Base-by-base conservation (phyloP, 1,139 yeast species). In the Geotrichum aggregatum region DNA sequence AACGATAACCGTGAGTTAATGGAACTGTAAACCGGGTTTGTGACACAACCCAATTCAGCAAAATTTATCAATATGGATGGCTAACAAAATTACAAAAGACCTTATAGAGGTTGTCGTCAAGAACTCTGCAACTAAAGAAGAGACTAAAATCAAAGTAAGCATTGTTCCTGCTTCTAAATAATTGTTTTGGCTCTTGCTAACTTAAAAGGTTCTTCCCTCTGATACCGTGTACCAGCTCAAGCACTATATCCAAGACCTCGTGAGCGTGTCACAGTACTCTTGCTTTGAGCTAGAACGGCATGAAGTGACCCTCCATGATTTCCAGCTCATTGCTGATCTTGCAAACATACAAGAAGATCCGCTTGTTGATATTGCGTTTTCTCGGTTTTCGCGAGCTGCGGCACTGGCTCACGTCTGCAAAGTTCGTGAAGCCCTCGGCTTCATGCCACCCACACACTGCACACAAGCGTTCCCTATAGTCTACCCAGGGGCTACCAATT, bases 211-310 rank as follows among this genome's bases (percentile, higher is more conserved):
- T 39, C 47, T 52, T 31, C 49, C 42, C 14, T 36, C 44, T 18
- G 87, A 82, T 59, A 68, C 81, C 26, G 63, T 84, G 53, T 71
- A 76, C 49, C 87, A 83, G 56, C 73, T 86, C 53, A 76, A 72
- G 58, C 82, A 80, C 64, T 75, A 83, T 14, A 70, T 87, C 52
- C 71, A 76, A 24, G 71, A 40, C 13, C 31, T 40, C 13, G 16
- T 24, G 22, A 10, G 10, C n/a, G n/a, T 35, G 21, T 21, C 26
- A n/a, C 41, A 8, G 3, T 39, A 14, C 18, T n/a, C 43, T 3
- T 22, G 24, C 79, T 26, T 66, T 80, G 34, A 79, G 84, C 13
- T 72, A 73, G 34, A 77, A 83, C 44, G 76, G 76, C 60, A 82
- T 79, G 57, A 67, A 68, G 54, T 75, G 77, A 62, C 26, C 16